These are phyloP conservation scores for Septoria petroselini DNA, from an alignment of 2,329 filamentous ascomycete genomes.

Conservation along the genomic window DNA sequence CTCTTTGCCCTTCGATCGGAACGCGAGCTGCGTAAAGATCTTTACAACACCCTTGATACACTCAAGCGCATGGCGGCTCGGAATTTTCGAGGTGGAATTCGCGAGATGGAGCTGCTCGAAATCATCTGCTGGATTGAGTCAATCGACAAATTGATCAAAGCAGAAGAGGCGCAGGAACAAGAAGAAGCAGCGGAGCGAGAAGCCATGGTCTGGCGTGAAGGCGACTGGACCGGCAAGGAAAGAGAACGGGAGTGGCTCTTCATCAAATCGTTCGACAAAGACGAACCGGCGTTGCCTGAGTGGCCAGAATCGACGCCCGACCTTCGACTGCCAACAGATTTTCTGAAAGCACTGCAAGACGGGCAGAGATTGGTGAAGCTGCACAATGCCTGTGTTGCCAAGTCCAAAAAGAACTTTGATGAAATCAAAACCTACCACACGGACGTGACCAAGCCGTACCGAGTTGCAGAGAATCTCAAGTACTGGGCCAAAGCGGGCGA, in stretches of 20 bases:
- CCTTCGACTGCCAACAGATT: conserved; percentile 53
- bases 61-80: conserved; percentile 87
- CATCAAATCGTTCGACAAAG: conserved; percentile 68
- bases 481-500: conserved; percentile 97
- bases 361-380: conserved; percentile 79
- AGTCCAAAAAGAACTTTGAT: conserved; percentile 82
- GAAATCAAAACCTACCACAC: conserved; percentile 84
- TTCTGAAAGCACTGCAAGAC: conserved; percentile 70
- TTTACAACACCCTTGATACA: conserved; percentile 83
- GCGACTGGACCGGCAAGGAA: conserved; percentile 70
- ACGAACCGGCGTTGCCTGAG: conserved; percentile 60
- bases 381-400: conserved; percentile 83
- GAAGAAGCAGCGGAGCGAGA: conserved; percentile 68
- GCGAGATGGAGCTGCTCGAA: conserved; percentile 69
- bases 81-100: conserved; percentile 79
- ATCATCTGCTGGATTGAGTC: conserved; percentile 77
- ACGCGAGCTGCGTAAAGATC: conserved; percentile 75
- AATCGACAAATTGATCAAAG: conserved; percentile 71
- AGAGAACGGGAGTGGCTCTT: conserved; percentile 78
- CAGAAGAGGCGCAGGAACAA: conserved; percentile 74
- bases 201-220: conserved; percentile 72
- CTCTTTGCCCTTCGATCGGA: conserved; percentile 86
- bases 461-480: conserved; percentile 85
- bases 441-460: conserved; percentile 93
- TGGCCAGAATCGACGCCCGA: conserved; percentile 54